Base-by-base conservation (phyloP, 164 flowering plant genomes). In the Cinnamomum micranthum region DNA sequence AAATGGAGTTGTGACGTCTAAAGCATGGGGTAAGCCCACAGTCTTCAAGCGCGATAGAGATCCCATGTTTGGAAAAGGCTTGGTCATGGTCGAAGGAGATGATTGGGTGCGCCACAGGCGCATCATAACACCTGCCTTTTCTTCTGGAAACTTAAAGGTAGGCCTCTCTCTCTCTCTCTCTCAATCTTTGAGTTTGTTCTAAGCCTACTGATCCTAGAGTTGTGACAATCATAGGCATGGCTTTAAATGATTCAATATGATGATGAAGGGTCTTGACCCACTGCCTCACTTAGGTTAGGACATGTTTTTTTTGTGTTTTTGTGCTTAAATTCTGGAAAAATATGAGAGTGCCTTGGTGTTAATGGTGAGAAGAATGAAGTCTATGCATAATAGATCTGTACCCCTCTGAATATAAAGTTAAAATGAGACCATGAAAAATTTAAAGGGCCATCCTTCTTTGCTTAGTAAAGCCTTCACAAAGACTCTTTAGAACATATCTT, bases 21-120 rank as follows among this genome's bases (percentile, higher is more conserved):
- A 87, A 82, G 81, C 80, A 50, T 95, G 98, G 99, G 99, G 99
- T 27, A 95, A 95, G 77, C 99, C 98, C 0, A 71, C n/a, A 13
- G 94, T 95, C 71, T 93, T 93, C 41, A 93, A 82, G 78, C 64
- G 76, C 15, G 99, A 95, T 69, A 84, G 99, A 65, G 75, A 82
- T 3, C 88, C 99, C 23, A 84, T 95, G 99, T 95, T 95, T 72
- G 99, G 99, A 0, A 81, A 84, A 63, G 99, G 99, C 12, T 78
- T 95, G 70, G 72, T 83, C 4, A 93, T 95, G 97, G 85, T 83
- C 17, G 97, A 95, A 76, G 95, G 96, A 0, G 88, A 91, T 2
- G 85, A 90, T 1, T 93, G 98, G 99, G 86, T 80, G 67, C 92
- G 78, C 60, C 97, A 90, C 76, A 81, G 98, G 71, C 89, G 86